Conservation (phyloP, 2,329 filamentous ascomycete genomes). For the Metarhizium album region DNA sequence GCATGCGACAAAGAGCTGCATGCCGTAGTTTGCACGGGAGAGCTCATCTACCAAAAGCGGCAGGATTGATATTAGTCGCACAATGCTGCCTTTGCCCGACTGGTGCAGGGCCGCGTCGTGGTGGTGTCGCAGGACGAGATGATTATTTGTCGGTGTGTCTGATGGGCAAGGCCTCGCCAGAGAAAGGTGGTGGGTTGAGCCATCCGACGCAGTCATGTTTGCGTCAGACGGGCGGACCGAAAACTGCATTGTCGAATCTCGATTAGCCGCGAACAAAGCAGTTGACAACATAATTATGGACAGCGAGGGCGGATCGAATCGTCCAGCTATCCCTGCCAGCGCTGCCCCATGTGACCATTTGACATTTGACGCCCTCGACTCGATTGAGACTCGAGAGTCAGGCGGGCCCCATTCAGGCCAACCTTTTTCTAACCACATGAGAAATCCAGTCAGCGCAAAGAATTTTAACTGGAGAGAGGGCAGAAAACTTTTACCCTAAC, state of each 20-base stretch:
- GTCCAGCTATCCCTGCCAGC: not conserved
- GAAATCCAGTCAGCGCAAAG: not conserved
- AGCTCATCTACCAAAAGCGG: not conserved
- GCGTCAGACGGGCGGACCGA: too few relatives aligned
- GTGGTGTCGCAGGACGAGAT: too few relatives aligned
- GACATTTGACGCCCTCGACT: not conserved
- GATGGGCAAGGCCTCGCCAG: not conserved
- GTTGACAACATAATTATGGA: too few relatives aligned
- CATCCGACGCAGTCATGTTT: too few relatives aligned
- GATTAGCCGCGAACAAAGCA: not conserved
- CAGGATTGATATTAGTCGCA: too few relatives aligned
- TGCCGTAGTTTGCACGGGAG: not conserved
- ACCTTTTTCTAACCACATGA: not conserved
- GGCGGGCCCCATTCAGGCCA: not conserved
- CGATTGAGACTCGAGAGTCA: not conserved
- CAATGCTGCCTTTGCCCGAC: too few relatives aligned
- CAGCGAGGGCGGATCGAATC: not conserved
- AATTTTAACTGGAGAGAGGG: not conserved
- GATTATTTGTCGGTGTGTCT: not conserved
- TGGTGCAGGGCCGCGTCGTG: too few relatives aligned
- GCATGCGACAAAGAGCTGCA: not conserved
- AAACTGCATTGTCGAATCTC: too few relatives aligned
- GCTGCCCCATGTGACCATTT: too few relatives aligned
- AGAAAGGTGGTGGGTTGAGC: too few relatives aligned
- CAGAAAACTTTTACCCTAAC: not conserved